Percentiles rank a stretch among this genome's conserved stretches.
These are phyloP conservation scores for Pythium brassicae DNA, from an alignment of 352 stramenopile genomes.

Conservation along the genomic window DNA sequence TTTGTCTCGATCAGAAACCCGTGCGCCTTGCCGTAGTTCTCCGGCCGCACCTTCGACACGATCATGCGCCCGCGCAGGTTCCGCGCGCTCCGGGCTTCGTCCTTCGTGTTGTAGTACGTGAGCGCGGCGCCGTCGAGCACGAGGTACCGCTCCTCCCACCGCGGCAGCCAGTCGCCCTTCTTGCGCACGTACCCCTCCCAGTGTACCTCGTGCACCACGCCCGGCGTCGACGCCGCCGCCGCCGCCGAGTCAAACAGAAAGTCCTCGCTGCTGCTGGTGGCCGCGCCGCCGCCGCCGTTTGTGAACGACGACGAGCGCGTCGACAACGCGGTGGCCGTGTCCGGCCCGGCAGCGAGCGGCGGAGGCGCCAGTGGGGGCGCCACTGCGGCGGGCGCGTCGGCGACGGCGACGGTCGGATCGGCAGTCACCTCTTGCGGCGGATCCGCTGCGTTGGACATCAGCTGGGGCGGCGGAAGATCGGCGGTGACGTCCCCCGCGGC, in stretches of 20 bases:
- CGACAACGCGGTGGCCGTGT: constrained; percentile 7
- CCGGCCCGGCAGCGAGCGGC: constrained; percentile 2
- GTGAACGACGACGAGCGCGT: constrained; percentile 16
- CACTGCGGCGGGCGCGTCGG: too few species aligned
- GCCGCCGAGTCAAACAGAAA: constrained; percentile 26
- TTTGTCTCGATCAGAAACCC: constrained; percentile 86
- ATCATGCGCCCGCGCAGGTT: constrained; percentile 84
- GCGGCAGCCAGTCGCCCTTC: constrained; percentile 87
- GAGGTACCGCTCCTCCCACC: constrained; percentile 88
- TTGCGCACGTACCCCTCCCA: constrained; percentile 88
- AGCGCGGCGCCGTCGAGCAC: constrained; percentile 78
- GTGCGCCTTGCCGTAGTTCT: constrained; percentile 87
- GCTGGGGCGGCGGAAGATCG: constrained; percentile 3
- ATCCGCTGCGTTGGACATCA: too few species aligned
- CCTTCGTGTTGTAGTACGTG: constrained; percentile 87
- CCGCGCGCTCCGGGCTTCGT: constrained; percentile 74
- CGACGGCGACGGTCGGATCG: too few species aligned
- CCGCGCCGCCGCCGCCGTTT: neutral
- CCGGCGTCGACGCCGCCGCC: constrained; percentile 26
- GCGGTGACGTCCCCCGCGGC: neutral
- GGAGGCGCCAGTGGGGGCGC: too few species aligned
- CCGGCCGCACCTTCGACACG: constrained; percentile 67
- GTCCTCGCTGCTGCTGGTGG: constrained; percentile 5
- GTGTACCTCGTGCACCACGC: constrained; percentile 67
- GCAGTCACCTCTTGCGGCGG: too few species aligned